phyloP scores from a whole-genome alignment of 78 protist species.

The Neovahlkampfia damariscottae region DNA sequence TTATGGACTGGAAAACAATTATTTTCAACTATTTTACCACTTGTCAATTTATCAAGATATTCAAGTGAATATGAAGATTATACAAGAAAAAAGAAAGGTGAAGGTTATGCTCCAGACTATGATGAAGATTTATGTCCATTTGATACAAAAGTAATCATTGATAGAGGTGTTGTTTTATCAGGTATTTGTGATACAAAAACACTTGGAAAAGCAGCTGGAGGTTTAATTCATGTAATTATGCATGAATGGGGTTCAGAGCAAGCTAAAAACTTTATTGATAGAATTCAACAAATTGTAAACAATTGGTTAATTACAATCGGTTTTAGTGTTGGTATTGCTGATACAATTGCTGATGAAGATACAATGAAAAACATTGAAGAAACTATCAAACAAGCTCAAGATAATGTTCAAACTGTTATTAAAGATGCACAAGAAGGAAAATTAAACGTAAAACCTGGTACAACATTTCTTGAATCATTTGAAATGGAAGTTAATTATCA shows the following conservation, averaged over 20 bases:
- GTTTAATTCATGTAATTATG: conserved; percentile 77
- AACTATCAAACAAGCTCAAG: conserved; percentile 24
- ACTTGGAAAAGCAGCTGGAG: conserved; percentile 52
- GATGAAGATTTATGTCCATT: conserved; percentile 11
- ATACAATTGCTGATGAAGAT: conserved; percentile 79
- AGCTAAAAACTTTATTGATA: conserved; percentile 56
- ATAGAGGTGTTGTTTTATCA: conserved; percentile 62
- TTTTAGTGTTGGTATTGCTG: conserved; percentile 90
- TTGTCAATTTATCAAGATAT: conserved; percentile 30
- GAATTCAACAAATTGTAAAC: conserved; percentile 71
- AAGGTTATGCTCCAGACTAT: conserved; percentile 19
- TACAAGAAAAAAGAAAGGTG: conserved; percentile 2
- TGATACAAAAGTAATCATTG: conserved; percentile 82
- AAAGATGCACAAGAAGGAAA: conserved; percentile 42
- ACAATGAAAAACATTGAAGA: conserved; percentile 57
- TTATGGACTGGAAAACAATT: conserved; percentile 99
- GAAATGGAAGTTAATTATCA: conserved; percentile 82
- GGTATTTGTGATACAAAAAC: conserved; percentile 79
- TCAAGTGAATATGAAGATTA: conserved; percentile 35
- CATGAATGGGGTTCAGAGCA: conserved; percentile 81
- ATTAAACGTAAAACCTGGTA: conserved; percentile 82
- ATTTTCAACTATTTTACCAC: conserved; percentile 71
- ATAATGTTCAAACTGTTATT: conserved; percentile 46
- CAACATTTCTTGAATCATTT: conserved; percentile 82
- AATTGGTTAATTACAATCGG: conserved; percentile 82